Evolutionary conservation across 106 monocot genomes (phyloP), one percentile per base, ranked within the genome.

Genomic region (Gastrodia elata): DNA sequence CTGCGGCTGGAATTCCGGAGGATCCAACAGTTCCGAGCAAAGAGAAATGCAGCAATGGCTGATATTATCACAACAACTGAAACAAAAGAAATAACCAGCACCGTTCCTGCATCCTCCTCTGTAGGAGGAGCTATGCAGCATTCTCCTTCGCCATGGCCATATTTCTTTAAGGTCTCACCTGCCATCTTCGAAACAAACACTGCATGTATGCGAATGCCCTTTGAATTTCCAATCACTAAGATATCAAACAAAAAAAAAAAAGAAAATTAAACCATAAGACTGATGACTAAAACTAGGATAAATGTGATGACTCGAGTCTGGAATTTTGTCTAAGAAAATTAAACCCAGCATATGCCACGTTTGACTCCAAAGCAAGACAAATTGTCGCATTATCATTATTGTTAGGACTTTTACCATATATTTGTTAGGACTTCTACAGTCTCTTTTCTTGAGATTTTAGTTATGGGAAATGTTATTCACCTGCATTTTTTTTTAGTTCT

Each of bases 101-200:
- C 83, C 25, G 95, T 85, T 42, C 87, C 91, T 30, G 87, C 83
- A 61, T 91, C 85, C 64, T 89, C 95, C 37, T 89, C 91, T 34
- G 82, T 65, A 37, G 89, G 82, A 64, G 85, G 83, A 49, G 82
- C 86, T 79, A 95, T 85, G 46, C 91, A 95, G 68, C 92, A 87
- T 5, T 82, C 83, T 36, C 80, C 85, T 73, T 87, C 79, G 16
- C 78, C 85, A 71, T 76, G 75, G n/a, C 91, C 70, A 77, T 79
- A 87, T 43, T 80, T 87, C 70, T 84, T 87, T 43, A 95, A 10
- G 69, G 80, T 91, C 55, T 89, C 87, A n/a, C 95, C 95, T 6
- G 91, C 87, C 83, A 85, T 81, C 76, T 85, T 92, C 80, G 95
- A 95, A 79, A 95, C 87, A 76, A 95, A 95, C 13, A 89, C 78